Percentiles rank a stretch among this genome's conserved stretches.
These are phyloP conservation scores for Hericium rajendrae DNA, from an alignment of 768 basidiomycete species.

Conservation along the genomic window DNA sequence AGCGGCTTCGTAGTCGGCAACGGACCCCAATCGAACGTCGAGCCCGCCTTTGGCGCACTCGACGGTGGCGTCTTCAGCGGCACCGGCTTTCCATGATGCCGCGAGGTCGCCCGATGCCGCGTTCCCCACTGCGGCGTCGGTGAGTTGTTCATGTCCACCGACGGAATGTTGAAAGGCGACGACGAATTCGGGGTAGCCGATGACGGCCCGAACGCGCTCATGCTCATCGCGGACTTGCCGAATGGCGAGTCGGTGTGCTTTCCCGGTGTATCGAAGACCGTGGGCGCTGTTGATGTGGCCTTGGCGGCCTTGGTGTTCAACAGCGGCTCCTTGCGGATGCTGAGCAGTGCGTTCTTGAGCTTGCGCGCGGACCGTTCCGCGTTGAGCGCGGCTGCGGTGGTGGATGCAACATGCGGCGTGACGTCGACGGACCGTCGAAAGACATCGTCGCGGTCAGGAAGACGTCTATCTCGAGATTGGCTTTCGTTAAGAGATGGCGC, in stretches of 20 bases:
- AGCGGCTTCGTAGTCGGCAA: slow-evolving; percentile 28
- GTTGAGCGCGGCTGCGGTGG: slow-evolving; percentile 74
- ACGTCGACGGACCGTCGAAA: slow-evolving; percentile 17
- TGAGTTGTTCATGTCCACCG: not conserved
- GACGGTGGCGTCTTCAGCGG: slow-evolving; percentile 20
- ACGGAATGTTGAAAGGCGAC: slow-evolving; percentile 4
- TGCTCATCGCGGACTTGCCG: not conserved
- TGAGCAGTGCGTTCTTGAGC: slow-evolving; percentile 59
- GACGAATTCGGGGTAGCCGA: not conserved
- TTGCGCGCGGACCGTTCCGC: slow-evolving; percentile 66
- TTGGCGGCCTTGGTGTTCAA: slow-evolving; percentile 46
- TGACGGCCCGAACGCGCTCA: not conserved
- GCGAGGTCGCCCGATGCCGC: slow-evolving; percentile 4
- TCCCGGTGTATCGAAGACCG: slow-evolving; percentile 10
- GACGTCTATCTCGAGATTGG: slow-evolving; percentile 1
- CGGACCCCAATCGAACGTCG: slow-evolving; percentile 52
- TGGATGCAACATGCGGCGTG: slow-evolving; percentile 58
- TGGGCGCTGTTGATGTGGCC: slow-evolving; percentile 20
- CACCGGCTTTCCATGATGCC: slow-evolving; percentile 27
- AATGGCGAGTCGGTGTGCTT: slow-evolving; percentile 4
- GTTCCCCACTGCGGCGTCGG: not conserved
- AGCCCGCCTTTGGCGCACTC: slow-evolving; percentile 3
- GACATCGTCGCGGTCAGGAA: slow-evolving; percentile 1
- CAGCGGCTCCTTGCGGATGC: slow-evolving; percentile 51
- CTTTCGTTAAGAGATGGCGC: slow-evolving; percentile 27